Base-by-base conservation (phyloP, 345 rosid species). In the Firmiana major region DNA sequence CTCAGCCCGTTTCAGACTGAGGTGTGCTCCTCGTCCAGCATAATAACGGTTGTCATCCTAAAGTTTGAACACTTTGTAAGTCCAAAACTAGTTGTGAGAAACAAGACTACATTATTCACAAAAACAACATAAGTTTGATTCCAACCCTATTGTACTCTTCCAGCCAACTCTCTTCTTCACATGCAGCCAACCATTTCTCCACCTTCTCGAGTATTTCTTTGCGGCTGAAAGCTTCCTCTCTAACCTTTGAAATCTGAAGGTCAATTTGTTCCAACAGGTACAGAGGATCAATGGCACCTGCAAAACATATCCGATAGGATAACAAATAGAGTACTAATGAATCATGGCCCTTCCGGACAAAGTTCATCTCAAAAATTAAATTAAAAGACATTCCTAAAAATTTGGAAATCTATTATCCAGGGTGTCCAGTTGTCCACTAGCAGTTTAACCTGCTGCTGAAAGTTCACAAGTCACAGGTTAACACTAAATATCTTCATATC, bases 151-250 rank as follows among this genome's bases (percentile, higher is more conserved):
- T 91, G 85, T 93, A 91, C 74, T 93, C 93, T 71, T 91, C 94
- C 7, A 93, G 88, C 97, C 97, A 93, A 24, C 83, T 80, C 79
- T 93, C 97, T 82, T 90, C 96, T 83, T 87, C 92, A 71, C 93
- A 85, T 28, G 93, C 94, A 54, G 82, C 73, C 76, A 86, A 78
- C 96, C 97, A 91, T 73, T 91, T 93, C 83, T 88, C 96, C 70
- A 90, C 87, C 71, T 84, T 93, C 74, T 91, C 94, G 0, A 93
- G 86, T 81, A 91, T 89, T 55, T 93, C 94, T 73, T 87, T 91
- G 80, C 96, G 83, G 81, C 91, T 86, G 74, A 70, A 81, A 79
- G 92, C 88, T 84, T 89, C 94, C 51, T 77, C 93, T 84, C 83
- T 91, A 42, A 84, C 90, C 70, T 87, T 83, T n/a, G 87, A 89